Evolutionary conservation across 2,329 filamentous ascomycete genomes (phyloP), one percentile per base, ranked within the genome.

Genomic region (Apiospora malaysiana): DNA sequence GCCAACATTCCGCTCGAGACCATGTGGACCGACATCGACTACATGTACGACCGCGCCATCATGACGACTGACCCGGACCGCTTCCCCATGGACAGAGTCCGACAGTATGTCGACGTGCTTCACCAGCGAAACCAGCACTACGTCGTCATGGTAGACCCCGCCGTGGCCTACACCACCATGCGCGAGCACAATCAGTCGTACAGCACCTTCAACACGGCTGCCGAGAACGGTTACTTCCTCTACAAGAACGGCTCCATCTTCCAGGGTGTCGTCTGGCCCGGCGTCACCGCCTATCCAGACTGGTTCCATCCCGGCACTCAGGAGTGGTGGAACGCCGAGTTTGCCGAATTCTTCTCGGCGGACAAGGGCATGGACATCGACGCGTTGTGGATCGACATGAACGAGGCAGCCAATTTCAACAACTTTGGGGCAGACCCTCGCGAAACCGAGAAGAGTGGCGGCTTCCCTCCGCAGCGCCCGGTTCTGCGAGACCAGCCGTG

Each of bases 71-170:
- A 93, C 72, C 87, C 89, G 0, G 84, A 90, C 2, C 83, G 91
- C 43, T 93, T 91, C 77, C 87, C 91, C 0, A 77, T 92, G 7
- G 70, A 84, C 0, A 86, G 87, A 78, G 87, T 94, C 83, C 89
- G 88, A 47, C 87, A 92, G 74, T 81, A 94, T 1, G 90, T 92
- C 27, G 83, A 87, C 46, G 88, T 91, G 27, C 85, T 96, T 0
- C 92, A 94, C 76, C 79, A 82, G 8, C 86, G 90, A 70, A 81
- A 92, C 56, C 92, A 94, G 78, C 87, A 92, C 66, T 93, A 93
- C 73, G 87, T 94, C 42, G 82, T 95, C 66, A 96, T 96, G 89
- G 91, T 95, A 0, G 93, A 96, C 74, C 91, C 92, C 2, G 89
- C 89, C 1, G 84, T 86, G 23, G 84, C 87, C 46, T 86, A 87